These are phyloP conservation scores for Vicia sativa DNA, from an alignment of 306 rosid genomes.

Conservation along the genomic window DNA sequence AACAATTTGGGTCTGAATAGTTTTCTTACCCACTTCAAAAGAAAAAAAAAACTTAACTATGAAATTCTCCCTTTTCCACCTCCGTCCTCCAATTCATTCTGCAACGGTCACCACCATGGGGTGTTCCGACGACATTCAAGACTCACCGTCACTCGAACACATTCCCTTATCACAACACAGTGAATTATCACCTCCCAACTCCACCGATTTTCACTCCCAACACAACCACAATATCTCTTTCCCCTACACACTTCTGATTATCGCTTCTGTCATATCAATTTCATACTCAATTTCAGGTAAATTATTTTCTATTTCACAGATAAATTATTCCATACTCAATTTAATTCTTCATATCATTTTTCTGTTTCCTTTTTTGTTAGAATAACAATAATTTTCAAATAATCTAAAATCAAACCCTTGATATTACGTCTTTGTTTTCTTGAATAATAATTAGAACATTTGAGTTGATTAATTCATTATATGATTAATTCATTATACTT, in stretches of 20 bases:
- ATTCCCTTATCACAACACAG: slow-evolving; percentile 50
- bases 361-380: not conserved
- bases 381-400: not conserved
- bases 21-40: not conserved
- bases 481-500: too few relatives aligned
- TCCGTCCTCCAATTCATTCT: not conserved
- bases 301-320: too few relatives aligned
- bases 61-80: not conserved
- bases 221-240: slow-evolving; percentile 8
- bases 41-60: not conserved
- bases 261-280: slow-evolving; percentile 20
- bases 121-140: slow-evolving; percentile 26
- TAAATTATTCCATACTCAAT: slow-evolving; percentile 37
- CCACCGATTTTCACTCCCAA: slow-evolving; percentile 20
- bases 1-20: too few relatives aligned
- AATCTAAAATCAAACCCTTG: not conserved
- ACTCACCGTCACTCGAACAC: slow-evolving; percentile 43
- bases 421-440: not conserved
- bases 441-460: not conserved
- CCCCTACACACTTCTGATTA: slow-evolving; percentile 27
- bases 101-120: slow-evolving; percentile 19
- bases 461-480: too few relatives aligned
- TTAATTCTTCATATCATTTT: too few relatives aligned
- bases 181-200: slow-evolving; percentile 11
- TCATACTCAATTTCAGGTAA: too few relatives aligned